Evolutionary conservation across 176 grass and related monocot species (phyloP), one percentile per base, ranked within the genome.

Genomic region (Carex myosuroides): DNA sequence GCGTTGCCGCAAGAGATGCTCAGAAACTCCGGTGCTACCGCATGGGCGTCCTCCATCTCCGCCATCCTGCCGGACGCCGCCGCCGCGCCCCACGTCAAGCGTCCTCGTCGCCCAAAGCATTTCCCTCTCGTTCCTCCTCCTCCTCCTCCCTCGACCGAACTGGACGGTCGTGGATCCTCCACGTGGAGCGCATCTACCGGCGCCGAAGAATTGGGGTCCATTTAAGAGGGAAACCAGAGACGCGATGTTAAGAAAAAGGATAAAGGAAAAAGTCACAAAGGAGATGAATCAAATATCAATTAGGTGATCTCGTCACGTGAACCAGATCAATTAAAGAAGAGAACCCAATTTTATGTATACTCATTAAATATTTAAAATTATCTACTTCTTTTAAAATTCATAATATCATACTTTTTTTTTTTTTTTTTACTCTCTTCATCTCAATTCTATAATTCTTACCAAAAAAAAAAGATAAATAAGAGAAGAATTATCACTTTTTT

Each of bases 41-140:
- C 84, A 26, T 76, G 37, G 13, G 88, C 88, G 79, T 89, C 88
- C 60, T 89, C 88, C 88, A 89, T 89, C 79, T 86, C 88, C 69
- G 52, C 46, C 46, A 67, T 78, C 70, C 88, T 85, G 3, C 88
- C 88, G 11, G 66, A 79, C 16, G 59, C 20, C 69, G 66, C 72
- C 57, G 88, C 84, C 8, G 88, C 57, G 14, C 88, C 88, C 88
- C 88, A 89, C 18, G 84, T 70, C 68, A 86, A 66, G 6, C 82
- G 76, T 8, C 84, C 68, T 46, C 69, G 39, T 42, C 84, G 39
- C n/a, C 84, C 64, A 60, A 86, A 39, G 88, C 88, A 89, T 79
- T 85, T 89, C 8, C 3, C 64, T 39, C 71, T 84, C 52, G 54
- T n/a, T n/a, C n/a, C n/a, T 16, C 56, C 13, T 32, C 39, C 60